phyloP scores from a whole-genome alignment of 495 filamentous ascomycete species.

The Penicillium canescens region DNA sequence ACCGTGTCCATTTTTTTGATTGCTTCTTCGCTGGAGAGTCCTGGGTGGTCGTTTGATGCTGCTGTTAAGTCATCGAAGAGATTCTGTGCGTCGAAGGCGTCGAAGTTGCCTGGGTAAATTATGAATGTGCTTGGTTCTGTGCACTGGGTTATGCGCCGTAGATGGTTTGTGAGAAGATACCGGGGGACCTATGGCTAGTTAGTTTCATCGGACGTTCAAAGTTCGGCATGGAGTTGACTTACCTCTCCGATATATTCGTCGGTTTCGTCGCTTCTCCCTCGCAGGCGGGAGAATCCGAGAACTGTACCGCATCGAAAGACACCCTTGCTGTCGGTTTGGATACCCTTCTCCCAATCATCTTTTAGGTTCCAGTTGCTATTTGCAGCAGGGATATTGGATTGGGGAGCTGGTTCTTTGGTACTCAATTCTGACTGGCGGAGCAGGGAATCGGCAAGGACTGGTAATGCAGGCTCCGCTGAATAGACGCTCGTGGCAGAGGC shows the following conservation, averaged over 20 bases:
- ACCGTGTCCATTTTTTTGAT: conserved; percentile 38
- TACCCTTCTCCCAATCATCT: conserved; percentile 27
- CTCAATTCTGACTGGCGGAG: conserved; percentile 10
- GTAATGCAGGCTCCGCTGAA: conserved; percentile 32
- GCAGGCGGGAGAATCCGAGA: conserved; percentile 41
- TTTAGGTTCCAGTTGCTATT: conserved; percentile 32
- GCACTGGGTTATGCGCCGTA: conserved; percentile 7
- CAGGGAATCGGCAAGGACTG: conserved; percentile 38
- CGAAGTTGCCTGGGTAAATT: conserved; percentile 76
- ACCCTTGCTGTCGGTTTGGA: conserved; percentile 10
- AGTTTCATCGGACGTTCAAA: not conserved
- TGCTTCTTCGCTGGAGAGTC: conserved; percentile 34
- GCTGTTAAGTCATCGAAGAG: conserved; percentile 48
- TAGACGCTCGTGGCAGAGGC: conserved; percentile 21
- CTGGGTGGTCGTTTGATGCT: conserved; percentile 4
- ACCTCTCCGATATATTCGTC: conserved; percentile 39
- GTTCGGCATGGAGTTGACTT: conserved; percentile 1
- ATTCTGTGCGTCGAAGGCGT: conserved; percentile 74
- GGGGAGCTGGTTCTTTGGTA: not conserved
- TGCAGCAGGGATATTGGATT: not conserved
- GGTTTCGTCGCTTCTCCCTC: conserved; percentile 22
- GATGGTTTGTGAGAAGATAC: conserved; percentile 12
- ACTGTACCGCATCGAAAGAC: conserved; percentile 36
- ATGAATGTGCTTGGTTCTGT: conserved; percentile 34
- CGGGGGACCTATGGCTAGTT: conserved; percentile 17